phyloP scores from a whole-genome alignment of 768 basidiomycete species.

The Auricularia sp. region DNA sequence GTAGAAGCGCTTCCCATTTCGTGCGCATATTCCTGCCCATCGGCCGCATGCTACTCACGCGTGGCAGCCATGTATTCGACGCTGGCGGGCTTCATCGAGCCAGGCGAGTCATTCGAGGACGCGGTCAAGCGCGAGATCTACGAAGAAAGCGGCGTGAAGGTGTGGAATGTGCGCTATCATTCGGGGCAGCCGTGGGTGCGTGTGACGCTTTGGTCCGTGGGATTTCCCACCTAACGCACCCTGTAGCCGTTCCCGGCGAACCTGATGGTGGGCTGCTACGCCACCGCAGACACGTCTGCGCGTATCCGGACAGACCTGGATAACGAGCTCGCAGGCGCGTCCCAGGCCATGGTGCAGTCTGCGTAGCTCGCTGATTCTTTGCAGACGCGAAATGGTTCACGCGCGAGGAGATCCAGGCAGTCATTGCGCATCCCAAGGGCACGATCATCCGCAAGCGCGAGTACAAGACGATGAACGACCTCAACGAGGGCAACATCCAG shows the following conservation, averaged over 20 bases:
- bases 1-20: slow-evolving; percentile 26
- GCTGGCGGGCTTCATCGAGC: slow-evolving; percentile 88
- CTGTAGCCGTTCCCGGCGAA: slow-evolving; percentile 79
- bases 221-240: neutral
- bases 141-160: slow-evolving; percentile 91
- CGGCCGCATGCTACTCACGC: neutral
- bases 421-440: slow-evolving; percentile 48
- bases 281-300: slow-evolving; percentile 59
- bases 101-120: slow-evolving; percentile 90
- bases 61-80: slow-evolving; percentile 64
- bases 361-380: neutral
- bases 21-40: slow-evolving; percentile 7
- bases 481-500: slow-evolving; percentile 13
- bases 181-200: slow-evolving; percentile 79
- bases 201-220: slow-evolving; percentile 2
- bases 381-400: slow-evolving; percentile 86
- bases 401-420: slow-evolving; percentile 54
- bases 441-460: slow-evolving; percentile 39
- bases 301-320: slow-evolving; percentile 79
- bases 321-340: slow-evolving; percentile 84
- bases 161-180: slow-evolving; percentile 76
- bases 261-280: slow-evolving; percentile 87
- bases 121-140: slow-evolving; percentile 87
- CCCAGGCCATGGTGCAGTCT: neutral
- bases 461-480: slow-evolving; percentile 37